Evolutionary conservation across 805 yeast genomes (phyloP).

Genomic region (Schizosaccharomyces octosporus): DNA sequence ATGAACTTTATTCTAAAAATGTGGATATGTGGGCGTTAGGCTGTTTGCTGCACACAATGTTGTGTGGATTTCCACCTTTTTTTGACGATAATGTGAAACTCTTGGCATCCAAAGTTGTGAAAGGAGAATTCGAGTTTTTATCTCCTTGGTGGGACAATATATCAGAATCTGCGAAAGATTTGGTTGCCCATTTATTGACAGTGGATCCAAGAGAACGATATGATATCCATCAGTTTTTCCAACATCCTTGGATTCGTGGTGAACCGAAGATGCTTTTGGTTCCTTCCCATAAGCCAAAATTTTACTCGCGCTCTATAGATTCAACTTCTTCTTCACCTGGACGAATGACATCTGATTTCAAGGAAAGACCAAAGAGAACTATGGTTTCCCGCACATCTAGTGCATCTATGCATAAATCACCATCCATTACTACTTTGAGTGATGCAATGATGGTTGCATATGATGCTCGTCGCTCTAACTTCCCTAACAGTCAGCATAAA

Average conservation of each 20-base stretch:
- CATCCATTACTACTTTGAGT: background rate
- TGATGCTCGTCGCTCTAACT: background rate
- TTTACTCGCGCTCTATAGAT: background rate
- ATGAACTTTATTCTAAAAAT: slow-evolving; percentile 72
- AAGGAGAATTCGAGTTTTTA: slow-evolving; percentile 50
- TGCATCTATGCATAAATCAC: background rate
- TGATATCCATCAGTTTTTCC: slow-evolving; percentile 44
- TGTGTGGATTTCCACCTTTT: slow-evolving; percentile 96
- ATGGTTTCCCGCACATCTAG: background rate
- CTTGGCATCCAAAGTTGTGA: slow-evolving; percentile 51
- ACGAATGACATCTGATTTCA: too few relatives aligned
- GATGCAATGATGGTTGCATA: slow-evolving; percentile 1
- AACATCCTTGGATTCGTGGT: slow-evolving; percentile 50
- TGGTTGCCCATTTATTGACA: slow-evolving; percentile 40
- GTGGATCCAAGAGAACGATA: slow-evolving; percentile 47
- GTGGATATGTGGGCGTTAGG: slow-evolving; percentile 99
- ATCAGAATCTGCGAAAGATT: slow-evolving; percentile 37
- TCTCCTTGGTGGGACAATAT: slow-evolving; percentile 84
- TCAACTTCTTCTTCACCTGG: background rate
- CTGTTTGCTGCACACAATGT: slow-evolving; percentile 72
- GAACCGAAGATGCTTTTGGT: background rate
- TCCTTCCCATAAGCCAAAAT: background rate
- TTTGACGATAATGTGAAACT: slow-evolving; percentile 52
- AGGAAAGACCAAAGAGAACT: background rate
- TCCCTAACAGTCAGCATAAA: too few relatives aligned